Evolutionary conservation across 129 eudicot genomes (phyloP).

Genomic region (Lactuca saligna): DNA sequence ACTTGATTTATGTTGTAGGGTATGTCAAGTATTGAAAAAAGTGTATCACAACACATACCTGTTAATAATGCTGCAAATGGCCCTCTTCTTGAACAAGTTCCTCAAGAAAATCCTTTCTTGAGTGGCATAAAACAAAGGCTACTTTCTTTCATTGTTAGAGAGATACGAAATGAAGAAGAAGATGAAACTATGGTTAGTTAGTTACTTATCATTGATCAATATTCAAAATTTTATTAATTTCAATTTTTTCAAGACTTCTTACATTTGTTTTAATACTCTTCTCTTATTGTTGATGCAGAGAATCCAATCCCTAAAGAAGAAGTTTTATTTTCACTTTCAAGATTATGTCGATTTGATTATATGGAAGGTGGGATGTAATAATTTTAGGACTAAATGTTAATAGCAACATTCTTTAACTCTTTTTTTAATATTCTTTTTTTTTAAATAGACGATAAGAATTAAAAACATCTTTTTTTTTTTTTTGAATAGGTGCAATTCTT

Average conservation of each 20-base stretch:
- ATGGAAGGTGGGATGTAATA: slow-evolving; percentile 70
- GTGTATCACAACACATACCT: slow-evolving; percentile 36
- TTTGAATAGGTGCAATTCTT: slow-evolving; percentile 81
- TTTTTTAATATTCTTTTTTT: background rate
- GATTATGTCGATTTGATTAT: slow-evolving; percentile 93
- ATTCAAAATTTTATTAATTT: slow-evolving; percentile 9
- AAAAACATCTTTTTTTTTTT: background rate
- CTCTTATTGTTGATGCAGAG: slow-evolving; percentile 52
- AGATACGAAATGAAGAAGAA: slow-evolving; percentile 83
- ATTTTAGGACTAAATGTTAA: background rate
- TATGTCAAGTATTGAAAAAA: slow-evolving; percentile 40
- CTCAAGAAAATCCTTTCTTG: slow-evolving; percentile 54
- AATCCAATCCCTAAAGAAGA: slow-evolving; percentile 89
- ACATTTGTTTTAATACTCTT: slow-evolving; percentile 20
- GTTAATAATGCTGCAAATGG: slow-evolving; percentile 43
- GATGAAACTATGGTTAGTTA: slow-evolving; percentile 76
- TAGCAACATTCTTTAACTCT: background rate
- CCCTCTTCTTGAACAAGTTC: slow-evolving; percentile 38
- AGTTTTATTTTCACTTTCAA: slow-evolving; percentile 92
- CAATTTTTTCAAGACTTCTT: background rate
- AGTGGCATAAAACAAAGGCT: slow-evolving; percentile 91
- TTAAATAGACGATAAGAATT: slow-evolving; percentile 2
- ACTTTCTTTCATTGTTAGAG: slow-evolving; percentile 87
- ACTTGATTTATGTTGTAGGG: slow-evolving; percentile 36
- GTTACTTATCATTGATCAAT: slow-evolving; percentile 19